Evolutionary conservation across 441 rosid species (phyloP).

Genomic region (Biscutella laevigata): DNA sequence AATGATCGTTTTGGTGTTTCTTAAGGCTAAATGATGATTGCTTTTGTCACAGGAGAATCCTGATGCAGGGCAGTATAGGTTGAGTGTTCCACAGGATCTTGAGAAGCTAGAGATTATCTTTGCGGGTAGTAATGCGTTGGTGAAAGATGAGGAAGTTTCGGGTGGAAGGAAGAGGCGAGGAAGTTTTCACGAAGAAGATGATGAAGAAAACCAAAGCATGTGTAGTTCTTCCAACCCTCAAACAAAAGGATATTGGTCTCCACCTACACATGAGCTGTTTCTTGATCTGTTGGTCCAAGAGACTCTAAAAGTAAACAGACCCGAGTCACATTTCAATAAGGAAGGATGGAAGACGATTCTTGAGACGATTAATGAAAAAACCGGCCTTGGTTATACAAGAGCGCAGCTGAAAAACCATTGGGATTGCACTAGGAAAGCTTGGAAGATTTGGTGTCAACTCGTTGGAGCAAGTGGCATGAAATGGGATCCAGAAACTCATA

Average conservation of each 20-base stretch:
- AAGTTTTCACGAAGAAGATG: not conserved
- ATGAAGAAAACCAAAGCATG: constrained; percentile 19
- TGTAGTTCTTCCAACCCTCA: constrained; percentile 22
- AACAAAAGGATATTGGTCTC: constrained; percentile 39
- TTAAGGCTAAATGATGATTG: constrained; percentile 1
- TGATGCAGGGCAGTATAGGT: constrained; percentile 39
- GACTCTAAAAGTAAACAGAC: constrained; percentile 37
- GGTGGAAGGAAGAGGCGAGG: constrained; percentile 18
- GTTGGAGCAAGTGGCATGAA: constrained; percentile 29
- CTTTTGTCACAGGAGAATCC: constrained; percentile 31
- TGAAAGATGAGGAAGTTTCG: constrained; percentile 8
- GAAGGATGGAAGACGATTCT: constrained; percentile 41
- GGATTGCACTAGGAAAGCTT: constrained; percentile 38
- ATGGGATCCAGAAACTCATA: constrained; percentile 35
- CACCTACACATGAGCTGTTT: constrained; percentile 39
- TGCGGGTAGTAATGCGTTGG: constrained; percentile 20
- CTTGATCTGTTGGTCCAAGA: constrained; percentile 35
- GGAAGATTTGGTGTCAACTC: constrained; percentile 45
- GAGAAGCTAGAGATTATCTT: constrained; percentile 35
- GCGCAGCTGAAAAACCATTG: constrained; percentile 41
- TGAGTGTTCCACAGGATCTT: constrained; percentile 27
- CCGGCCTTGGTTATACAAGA: constrained; percentile 33
- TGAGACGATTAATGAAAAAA: constrained; percentile 28
- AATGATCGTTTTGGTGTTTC: not conserved
- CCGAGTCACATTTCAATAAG: constrained; percentile 33